phyloP scores from a whole-genome alignment of 148 eudicot species.

The Euryodendron excelsum region DNA sequence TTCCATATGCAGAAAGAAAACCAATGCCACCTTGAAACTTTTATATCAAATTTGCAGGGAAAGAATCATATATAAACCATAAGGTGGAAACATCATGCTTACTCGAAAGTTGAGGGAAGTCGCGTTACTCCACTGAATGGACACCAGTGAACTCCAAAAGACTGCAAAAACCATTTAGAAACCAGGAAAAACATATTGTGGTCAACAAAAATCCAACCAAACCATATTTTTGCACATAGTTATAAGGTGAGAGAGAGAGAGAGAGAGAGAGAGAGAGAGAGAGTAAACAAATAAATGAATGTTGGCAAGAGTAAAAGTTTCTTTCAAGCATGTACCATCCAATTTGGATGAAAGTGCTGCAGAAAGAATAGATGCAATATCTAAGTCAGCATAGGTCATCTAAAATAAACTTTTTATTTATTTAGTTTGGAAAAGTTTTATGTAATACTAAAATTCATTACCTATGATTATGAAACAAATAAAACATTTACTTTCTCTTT shows the following conservation, averaged over 20 bases:
- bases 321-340: not conserved
- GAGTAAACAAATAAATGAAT: not conserved
- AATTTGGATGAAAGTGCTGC: not conserved
- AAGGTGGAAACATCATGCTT: constrained; percentile 32
- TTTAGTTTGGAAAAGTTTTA: too few relatives aligned
- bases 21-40: not conserved
- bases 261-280: not conserved
- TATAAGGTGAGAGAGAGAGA: not conserved
- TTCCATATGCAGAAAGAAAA: not conserved
- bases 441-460: too few relatives aligned
- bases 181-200: not conserved
- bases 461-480: too few relatives aligned
- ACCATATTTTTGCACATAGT: not conserved
- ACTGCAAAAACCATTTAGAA: constrained; percentile 45
- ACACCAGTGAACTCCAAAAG: constrained; percentile 94
- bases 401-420: too few relatives aligned
- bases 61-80: not conserved
- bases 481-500: too few relatives aligned
- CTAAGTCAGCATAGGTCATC: too few relatives aligned
- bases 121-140: constrained; percentile 68
- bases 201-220: not conserved
- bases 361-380: not conserved
- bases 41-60: not conserved
- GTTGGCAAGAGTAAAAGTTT: not conserved
- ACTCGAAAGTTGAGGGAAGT: constrained; percentile 72